Evolutionary conservation across 768 basidiomycete species (phyloP), one percentile per base, ranked within the genome.

Genomic region (Hypholoma sublateritium): DNA sequence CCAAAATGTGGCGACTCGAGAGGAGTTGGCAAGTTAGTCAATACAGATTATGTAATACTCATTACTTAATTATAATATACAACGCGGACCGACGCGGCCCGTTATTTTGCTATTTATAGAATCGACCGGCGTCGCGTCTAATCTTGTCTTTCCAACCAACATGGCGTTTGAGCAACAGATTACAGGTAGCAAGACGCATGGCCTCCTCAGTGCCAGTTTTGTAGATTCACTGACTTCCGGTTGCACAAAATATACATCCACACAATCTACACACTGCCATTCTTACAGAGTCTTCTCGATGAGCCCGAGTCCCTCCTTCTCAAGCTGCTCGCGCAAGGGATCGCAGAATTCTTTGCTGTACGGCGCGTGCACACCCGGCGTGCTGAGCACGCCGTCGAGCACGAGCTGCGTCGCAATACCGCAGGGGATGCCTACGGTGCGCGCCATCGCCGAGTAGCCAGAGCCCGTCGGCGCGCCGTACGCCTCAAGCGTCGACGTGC

Each of bases 381-480:
- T 83, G 60, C 73, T 83, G 67, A 98, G 74, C 44, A 85, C 82
- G 60, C 95, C 95, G 65, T 98, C 94, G 46, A 99, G 78, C 22
- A 99, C 84, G 59, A 95, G 80, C 77, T 98, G 94, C 0, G 87
- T 85, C 1, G 97, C 95, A 65, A 98, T 90, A 60, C 95, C 96
- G 67, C 93, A 95, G 1, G 96, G 96, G 12, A 98, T 70, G 57
- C 96, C 96, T 48, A 98, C 96, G 22, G 89, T 88, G 32, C 82
- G 73, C 51, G 95, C 94, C 95, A 98, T 97, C 8, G 94, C 93
- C 17, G 91, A 92, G 66, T 89, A 81, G 1, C 93, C 93, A 60
- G 72, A 67, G 50, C 68, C 69, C 5, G 61, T 65, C 8, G 89
- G 85, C 51, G 80, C 83, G 36, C 95, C 96, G 66, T 95, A 97